Evolutionary conservation across 2,329 filamentous ascomycete genomes (phyloP).

Genomic region (Venturiaceae sp.): DNA sequence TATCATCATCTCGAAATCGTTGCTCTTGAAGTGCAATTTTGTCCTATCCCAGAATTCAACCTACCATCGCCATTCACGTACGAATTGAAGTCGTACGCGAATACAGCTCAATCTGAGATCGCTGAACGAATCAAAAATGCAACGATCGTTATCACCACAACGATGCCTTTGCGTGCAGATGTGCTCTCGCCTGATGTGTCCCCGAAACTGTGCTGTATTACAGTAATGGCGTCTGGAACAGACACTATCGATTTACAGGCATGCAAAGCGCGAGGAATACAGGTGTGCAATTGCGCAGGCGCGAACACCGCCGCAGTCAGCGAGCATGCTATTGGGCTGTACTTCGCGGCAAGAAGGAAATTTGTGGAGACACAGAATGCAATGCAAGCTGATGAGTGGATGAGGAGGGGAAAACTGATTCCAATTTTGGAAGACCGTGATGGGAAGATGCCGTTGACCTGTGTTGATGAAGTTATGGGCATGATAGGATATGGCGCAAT

Average conservation of each 20-base stretch:
- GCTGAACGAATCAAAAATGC: slow-evolving; percentile 27
- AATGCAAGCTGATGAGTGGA: slow-evolving; percentile 27
- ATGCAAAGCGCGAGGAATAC: slow-evolving; percentile 26
- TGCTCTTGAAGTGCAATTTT: slow-evolving; percentile 23
- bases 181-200: slow-evolving; percentile 19
- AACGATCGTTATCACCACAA: slow-evolving; percentile 29
- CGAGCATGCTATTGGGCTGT: slow-evolving; percentile 36
- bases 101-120: slow-evolving; percentile 22
- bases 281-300: slow-evolving; percentile 28
- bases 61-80: slow-evolving; percentile 15
- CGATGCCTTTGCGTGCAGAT: slow-evolving; percentile 21
- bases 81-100: slow-evolving; percentile 19
- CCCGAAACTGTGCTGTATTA: slow-evolving; percentile 28
- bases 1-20: slow-evolving; percentile 28
- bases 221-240: slow-evolving; percentile 29
- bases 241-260: slow-evolving; percentile 30
- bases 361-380: slow-evolving; percentile 25
- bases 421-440: slow-evolving; percentile 21
- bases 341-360: slow-evolving; percentile 28
- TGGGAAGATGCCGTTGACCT: slow-evolving; percentile 32
- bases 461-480: slow-evolving; percentile 38
- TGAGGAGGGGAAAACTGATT: slow-evolving; percentile 24
- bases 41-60: slow-evolving; percentile 23
- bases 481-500: slow-evolving; percentile 41
- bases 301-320: slow-evolving; percentile 31